Evolutionary conservation across 345 rosid species (phyloP).

Genomic region (Reutealis trisperma): DNA sequence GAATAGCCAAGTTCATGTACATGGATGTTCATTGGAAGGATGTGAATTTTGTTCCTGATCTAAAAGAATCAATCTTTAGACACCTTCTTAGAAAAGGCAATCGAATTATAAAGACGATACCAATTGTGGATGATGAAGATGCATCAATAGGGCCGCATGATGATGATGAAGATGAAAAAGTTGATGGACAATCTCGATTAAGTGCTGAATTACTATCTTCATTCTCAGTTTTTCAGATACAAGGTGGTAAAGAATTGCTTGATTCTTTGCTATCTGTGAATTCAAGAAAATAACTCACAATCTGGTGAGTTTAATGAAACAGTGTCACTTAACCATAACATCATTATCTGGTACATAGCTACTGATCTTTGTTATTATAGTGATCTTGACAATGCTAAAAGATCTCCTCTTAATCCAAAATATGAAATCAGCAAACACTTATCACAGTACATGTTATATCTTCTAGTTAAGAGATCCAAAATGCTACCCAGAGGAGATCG

Average conservation of each 20-base stretch:
- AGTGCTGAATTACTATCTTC: too few species aligned
- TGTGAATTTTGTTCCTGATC: neutral
- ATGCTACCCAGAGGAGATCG: conserved; percentile 22
- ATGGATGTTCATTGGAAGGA: neutral
- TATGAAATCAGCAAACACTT: conserved; percentile 17
- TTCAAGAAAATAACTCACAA: rapidly evolving
- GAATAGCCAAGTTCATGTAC: neutral
- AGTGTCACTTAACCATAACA: conserved; percentile 8
- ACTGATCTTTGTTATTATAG: conserved; percentile 21
- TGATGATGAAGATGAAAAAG: too few species aligned
- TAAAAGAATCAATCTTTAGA: conserved; percentile 3
- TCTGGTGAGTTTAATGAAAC: neutral
- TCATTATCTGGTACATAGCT: conserved; percentile 36
- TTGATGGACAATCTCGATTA: too few species aligned
- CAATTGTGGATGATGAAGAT: too few species aligned
- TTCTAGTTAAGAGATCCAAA: neutral
- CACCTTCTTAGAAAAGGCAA: conserved; percentile 8
- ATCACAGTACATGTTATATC: conserved; percentile 24
- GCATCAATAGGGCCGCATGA: too few species aligned
- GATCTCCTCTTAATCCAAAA: neutral
- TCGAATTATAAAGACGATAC: rapidly evolving
- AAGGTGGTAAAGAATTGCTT: neutral
- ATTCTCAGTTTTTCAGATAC: neutral
- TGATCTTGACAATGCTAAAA: neutral
- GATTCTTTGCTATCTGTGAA: conserved; percentile 3